Base-by-base conservation (phyloP, 1,284 basidiomycete species). In the Stereum hirsutum region DNA sequence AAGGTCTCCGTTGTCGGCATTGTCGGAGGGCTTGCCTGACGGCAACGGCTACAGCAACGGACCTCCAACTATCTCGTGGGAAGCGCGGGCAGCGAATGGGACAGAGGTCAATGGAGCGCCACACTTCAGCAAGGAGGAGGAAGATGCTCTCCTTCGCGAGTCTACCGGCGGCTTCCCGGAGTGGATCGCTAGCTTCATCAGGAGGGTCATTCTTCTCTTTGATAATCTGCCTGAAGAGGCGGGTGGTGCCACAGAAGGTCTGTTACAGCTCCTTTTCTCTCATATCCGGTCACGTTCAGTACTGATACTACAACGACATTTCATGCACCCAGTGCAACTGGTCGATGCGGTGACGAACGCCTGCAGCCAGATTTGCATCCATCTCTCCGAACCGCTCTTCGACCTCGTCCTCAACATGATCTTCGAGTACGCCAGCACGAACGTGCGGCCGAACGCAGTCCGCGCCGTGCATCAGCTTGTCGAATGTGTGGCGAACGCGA, bases 201-300 rank as follows among this genome's bases (percentile, higher is more conserved):
- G 81, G 2, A 70, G 87, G 31, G 84, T 95, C 6, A 80, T 96
- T 37, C 73, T 85, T 28, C 65, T 96, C 3, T 80, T 93, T 49
- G 87, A 91, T 59, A 89, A 91, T 55, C 69, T 97, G 24, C 92
- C 92, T 0, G 89, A 95, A 49, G 89, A 90, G 60, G 78, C 75
- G 11, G 76, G 77, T 15, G 69, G 65, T 7, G 58, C 74, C 17
- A 75, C 71, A 5, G 82, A 86, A 74, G 69, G 81, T 81, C 49
- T 34, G 55, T 44, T 15, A n/a, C 36, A 20, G n/a, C 36, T 27
- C 11, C 7, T 21, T 14, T 30, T 1, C 27, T 15, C 17, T 23
- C 14, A 41, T 21, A 19, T 24, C 8, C 15, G 30, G n/a, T 39
- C 17, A 23, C 14, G 36, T 6, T 25, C 30, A 19, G 11, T 10